Evolutionary conservation across 768 basidiomycete species (phyloP).

Genomic region (Pholiota molesta): DNA sequence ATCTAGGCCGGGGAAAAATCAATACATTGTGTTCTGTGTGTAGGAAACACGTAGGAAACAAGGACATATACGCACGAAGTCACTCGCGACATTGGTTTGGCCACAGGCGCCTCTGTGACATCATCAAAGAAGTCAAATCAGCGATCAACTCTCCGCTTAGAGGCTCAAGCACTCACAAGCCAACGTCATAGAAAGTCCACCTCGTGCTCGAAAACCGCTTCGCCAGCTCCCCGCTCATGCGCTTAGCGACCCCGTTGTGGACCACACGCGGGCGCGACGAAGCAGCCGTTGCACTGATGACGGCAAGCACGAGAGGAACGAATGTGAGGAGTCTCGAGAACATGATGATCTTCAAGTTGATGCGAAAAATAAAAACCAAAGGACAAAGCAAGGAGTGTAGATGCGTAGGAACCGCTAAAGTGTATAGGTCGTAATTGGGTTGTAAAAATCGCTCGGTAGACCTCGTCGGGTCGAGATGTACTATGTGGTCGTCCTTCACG

Average conservation of each 20-base stretch:
- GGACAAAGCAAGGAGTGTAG: not conserved
- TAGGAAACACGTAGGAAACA: not conserved
- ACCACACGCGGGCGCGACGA: constrained; percentile 15
- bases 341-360: constrained; percentile 24
- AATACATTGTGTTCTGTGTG: not conserved
- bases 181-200: constrained; percentile 36
- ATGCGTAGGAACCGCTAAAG: constrained; percentile 1
- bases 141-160: not conserved
- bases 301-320: constrained; percentile 12
- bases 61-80: constrained; percentile 26
- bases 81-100: constrained; percentile 23
- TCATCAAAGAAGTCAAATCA: constrained; percentile 1
- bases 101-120: constrained; percentile 34
- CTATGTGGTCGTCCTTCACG: not conserved
- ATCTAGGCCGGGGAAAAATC: constrained; percentile 21
- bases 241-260: constrained; percentile 26
- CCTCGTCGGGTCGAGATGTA: not conserved
- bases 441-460: not conserved
- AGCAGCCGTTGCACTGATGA: constrained; percentile 7
- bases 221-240: constrained; percentile 17
- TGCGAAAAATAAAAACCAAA: not conserved
- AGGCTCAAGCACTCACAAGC: constrained; percentile 24
- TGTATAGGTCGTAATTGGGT: no score
- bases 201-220: constrained; percentile 26
- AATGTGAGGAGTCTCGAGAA: constrained; percentile 24